Evolutionary conservation across 2,329 filamentous ascomycete genomes (phyloP), one percentile per base, ranked within the genome.

Genomic region (Claviceps sp.): DNA sequence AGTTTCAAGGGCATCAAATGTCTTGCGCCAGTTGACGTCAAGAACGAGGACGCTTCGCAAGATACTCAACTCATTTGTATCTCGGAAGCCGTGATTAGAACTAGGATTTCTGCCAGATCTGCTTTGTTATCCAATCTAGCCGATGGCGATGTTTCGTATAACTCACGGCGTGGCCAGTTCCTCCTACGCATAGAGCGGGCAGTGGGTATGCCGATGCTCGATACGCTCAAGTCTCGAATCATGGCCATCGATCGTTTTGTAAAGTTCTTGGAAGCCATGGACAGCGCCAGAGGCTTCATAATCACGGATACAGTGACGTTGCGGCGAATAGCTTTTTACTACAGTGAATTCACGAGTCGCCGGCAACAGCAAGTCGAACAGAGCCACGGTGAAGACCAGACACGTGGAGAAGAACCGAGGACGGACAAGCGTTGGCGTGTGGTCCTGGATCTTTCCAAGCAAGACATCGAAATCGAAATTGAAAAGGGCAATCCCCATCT

Each of bases 241-340:
- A 76, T 79, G 57, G 78, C 81, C 13, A 78, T 93, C 53, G 80
- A 86, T 60, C 78, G 84, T 20, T 73, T 93, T 30, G 81, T 88
- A 41, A 76, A 77, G 44, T 87, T 87, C 60, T 72, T 89, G 26
- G 76, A 81, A 45, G 80, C 83, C 1, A 77, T 90, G 55, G 72
- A 79, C 51, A 70, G 72, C 55, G 72, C 78, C 57, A 70, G 72
- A 47, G 72, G 72, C 16, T 72, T 75, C 49, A 75, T 86, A 38
- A 70, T 70, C 44, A 77, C 77, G 61, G 75, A 82, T 57, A 70
- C 75, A 42, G 73, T 84, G 52, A 80, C 77, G 16, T 71, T 91
- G 52, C 71, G 72, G 57, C 72, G 77, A 55, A 75, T 93, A 5
- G 70, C 76, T 2, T 89, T 93, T 63, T 78, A 73, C n/a, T 94